A percentile compares a stretch with the other conserved stretches of the same genome.
Conservation (phyloP, 129 eudicot species). For the Rutidosis leptorrhynchoides region DNA sequence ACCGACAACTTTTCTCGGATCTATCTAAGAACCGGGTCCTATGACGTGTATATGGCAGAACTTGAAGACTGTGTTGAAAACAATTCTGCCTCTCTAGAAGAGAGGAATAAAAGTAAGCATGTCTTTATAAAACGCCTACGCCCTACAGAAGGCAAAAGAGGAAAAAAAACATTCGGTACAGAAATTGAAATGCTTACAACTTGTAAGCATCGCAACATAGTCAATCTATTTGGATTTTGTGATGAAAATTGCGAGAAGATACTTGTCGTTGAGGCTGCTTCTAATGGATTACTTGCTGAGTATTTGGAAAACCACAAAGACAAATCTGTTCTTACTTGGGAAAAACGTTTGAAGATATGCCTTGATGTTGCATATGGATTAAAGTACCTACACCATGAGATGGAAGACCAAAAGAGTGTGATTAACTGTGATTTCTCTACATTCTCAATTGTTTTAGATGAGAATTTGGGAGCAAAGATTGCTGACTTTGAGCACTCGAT, state of each 20-base stretch:
- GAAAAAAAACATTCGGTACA: not conserved
- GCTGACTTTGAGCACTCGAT: not conserved
- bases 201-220: conserved; percentile 7
- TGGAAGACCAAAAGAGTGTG: not conserved
- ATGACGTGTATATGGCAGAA: not conserved
- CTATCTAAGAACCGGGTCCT: not conserved
- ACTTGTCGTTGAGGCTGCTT: not conserved
- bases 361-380: conserved; percentile 6
- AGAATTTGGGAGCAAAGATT: not conserved
- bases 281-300: not conserved
- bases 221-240: conserved; percentile 5
- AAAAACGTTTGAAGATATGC: not conserved
- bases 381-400: not conserved
- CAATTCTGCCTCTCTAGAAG: not conserved
- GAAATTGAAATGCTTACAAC: conserved; percentile 1
- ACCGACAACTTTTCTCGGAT: not conserved
- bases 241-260: not conserved
- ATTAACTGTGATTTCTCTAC: no score
- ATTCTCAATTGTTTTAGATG: not conserved
- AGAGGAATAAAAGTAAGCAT: not conserved
- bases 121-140: not conserved
- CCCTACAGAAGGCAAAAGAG: not conserved
- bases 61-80: not conserved
- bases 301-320: not conserved
- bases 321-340: not conserved